A percentile compares a stretch with the other conserved stretches of the same genome.
These are phyloP conservation scores for Phellinidium pouzarii DNA, from an alignment of 1,284 basidiomycete species.

Conservation along the genomic window DNA sequence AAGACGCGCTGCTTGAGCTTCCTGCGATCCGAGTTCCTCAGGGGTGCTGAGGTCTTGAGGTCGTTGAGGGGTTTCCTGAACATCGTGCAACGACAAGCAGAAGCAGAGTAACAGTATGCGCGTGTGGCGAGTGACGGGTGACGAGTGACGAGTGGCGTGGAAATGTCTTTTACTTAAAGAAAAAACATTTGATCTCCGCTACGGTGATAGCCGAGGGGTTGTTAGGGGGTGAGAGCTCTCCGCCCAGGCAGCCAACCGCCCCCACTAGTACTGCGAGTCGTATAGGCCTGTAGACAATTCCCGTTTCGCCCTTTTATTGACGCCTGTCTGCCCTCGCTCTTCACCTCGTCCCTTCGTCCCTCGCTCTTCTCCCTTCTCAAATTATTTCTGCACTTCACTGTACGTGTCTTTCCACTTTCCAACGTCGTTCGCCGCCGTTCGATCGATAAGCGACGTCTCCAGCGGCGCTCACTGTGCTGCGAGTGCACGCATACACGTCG, in stretches of 20 bases:
- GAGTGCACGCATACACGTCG: neutral
- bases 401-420: conserved; percentile 10
- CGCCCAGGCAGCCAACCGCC: neutral
- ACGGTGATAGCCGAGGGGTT: conserved; percentile 1
- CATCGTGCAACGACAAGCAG: conserved; percentile 33
- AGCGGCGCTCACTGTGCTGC: neutral
- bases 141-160: neutral
- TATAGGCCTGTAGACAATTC: conserved; percentile 7
- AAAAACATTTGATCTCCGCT: neutral
- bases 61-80: conserved; percentile 69
- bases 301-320: conserved; percentile 5
- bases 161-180: neutral
- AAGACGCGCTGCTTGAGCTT: conserved; percentile 59
- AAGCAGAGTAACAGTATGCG: neutral
- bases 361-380: neutral
- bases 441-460: conserved; percentile 2
- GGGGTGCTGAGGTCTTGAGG: conserved; percentile 66
- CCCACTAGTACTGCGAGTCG: conserved; percentile 1
- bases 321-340: neutral
- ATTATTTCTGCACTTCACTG: neutral
- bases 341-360: neutral
- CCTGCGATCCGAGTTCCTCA: conserved; percentile 62
- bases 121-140: too few relatives aligned
- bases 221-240: neutral
- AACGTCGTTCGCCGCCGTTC: neutral